Evolutionary conservation across 176 grass and related monocot genomes (phyloP).

Genomic region (Cenchrus fungigraminus): DNA sequence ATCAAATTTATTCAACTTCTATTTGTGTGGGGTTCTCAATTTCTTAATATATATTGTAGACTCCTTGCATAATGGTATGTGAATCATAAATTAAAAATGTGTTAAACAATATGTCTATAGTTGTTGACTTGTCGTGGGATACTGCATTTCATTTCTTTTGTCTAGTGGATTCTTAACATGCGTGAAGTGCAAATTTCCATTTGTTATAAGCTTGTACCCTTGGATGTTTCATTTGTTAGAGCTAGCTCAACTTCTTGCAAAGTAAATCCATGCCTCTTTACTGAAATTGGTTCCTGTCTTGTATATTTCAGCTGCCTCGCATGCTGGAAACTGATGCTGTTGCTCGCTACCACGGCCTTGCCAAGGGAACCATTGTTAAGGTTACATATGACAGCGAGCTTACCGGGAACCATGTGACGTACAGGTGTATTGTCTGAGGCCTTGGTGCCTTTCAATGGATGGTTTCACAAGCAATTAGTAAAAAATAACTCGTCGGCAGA

Average conservation of each 20-base stretch:
- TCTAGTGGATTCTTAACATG: neutral
- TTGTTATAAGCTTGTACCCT: slow-evolving; percentile 3
- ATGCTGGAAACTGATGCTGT: slow-evolving; percentile 85
- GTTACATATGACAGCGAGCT: slow-evolving; percentile 72
- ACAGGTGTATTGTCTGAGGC: slow-evolving; percentile 47
- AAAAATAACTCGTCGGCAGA: neutral
- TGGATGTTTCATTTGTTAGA: neutral
- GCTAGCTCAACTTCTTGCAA: neutral
- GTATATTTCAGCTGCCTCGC: slow-evolving; percentile 65
- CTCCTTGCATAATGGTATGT: slow-evolving; percentile 3
- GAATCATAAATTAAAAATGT: neutral
- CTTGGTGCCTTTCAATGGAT: neutral
- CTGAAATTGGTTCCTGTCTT: slow-evolving; percentile 24
- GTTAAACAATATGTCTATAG: neutral
- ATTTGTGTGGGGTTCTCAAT: neutral
- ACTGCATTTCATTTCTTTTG: slow-evolving; percentile 20
- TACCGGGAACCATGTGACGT: slow-evolving; percentile 60
- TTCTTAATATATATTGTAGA: neutral
- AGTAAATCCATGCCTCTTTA: neutral
- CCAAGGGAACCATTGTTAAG: slow-evolving; percentile 80
- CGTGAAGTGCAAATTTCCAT: slow-evolving; percentile 8
- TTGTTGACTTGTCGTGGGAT: neutral
- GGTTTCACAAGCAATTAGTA: neutral
- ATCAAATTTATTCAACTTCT: neutral
- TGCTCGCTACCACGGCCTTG: slow-evolving; percentile 71